Evolutionary conservation across 1,139 yeast genomes (phyloP).

Genomic region (Komagataea norvegica): DNA sequence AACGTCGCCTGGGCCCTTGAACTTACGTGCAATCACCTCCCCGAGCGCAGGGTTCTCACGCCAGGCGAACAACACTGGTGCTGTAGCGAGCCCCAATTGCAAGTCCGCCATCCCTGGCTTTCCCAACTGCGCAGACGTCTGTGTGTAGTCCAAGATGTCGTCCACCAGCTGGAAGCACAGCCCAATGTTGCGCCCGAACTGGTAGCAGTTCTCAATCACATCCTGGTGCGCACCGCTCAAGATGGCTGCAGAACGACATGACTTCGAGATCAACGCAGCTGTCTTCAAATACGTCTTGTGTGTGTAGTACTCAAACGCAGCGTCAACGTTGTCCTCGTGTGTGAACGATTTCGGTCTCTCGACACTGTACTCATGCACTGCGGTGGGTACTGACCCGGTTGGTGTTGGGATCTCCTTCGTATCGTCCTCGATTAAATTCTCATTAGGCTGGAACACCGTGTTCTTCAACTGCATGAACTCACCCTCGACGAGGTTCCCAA

Average conservation of each 20-base stretch:
- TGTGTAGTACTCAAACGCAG: slow-evolving; percentile 89
- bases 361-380: slow-evolving; percentile 58
- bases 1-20: slow-evolving; percentile 76
- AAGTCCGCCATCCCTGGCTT: slow-evolving; percentile 96
- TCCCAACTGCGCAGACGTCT: slow-evolving; percentile 76
- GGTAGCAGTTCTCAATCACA: slow-evolving; percentile 78
- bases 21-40: slow-evolving; percentile 76
- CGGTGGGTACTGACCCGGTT: slow-evolving; percentile 59
- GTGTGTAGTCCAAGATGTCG: slow-evolving; percentile 92
- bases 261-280: slow-evolving; percentile 92
- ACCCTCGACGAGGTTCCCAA: slow-evolving; percentile 96
- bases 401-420: slow-evolving; percentile 51
- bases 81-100: slow-evolving; percentile 91
- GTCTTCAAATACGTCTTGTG: slow-evolving; percentile 95
- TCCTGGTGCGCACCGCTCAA: slow-evolving; percentile 76
- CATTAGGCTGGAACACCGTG: slow-evolving; percentile 59
- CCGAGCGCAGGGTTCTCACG: slow-evolving; percentile 81
- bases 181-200: slow-evolving; percentile 90
- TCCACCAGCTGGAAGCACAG: slow-evolving; percentile 95
- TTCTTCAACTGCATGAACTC: slow-evolving; percentile 97
- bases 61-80: slow-evolving; percentile 96
- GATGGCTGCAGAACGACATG: slow-evolving; percentile 90
- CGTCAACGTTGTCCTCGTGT: slow-evolving; percentile 67
- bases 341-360: slow-evolving; percentile 37
- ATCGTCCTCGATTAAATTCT: slow-evolving; percentile 44